Evolutionary conservation across 1,139 yeast genomes (phyloP), one percentile per base, ranked within the genome.

Genomic region (Geotrichum restrictum): DNA sequence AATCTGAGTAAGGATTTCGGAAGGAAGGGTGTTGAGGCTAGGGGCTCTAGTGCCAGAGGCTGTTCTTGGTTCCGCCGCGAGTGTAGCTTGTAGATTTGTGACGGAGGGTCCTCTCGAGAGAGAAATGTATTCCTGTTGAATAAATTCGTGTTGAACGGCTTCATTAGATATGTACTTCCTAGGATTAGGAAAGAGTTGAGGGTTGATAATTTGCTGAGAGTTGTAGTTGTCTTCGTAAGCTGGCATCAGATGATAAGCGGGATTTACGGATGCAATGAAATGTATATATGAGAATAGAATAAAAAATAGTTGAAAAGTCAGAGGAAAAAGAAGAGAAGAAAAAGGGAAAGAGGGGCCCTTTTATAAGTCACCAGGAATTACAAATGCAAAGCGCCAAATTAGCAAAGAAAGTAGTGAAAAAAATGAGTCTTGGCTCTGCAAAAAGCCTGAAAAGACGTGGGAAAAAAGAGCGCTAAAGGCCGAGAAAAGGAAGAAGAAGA

Each of bases 1-100:
- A 45, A 69, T 64, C 24, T 63, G 57, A 18, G 65, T 59, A 19
- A 69, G 60, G 31, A 69, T 60, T 56, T 69, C 72, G 18, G 63
- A 58, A 2, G 72, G 72, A 41, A 69, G 61, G 16, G 57, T 56
- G 14, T 59, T 58, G 19, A 67, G 56, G 27, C 36, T 42, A 5
- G 57, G 54, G 21, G 44, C 41, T 41, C 40, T 21, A 16, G 39
- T 46, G 24, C 36, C 44, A 37, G 52, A 22, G 38, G 40, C 18
- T n/a, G 51, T 22, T 36, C 43, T 13, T 24, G 43, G 13, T 27
- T 21, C 11, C 11, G 33, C 29, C 18, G 49, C 22, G 11, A 22
- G 27, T 3, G 18, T 13, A 10, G 48, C 18, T 1, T 6, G 36
- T 14, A 32, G 16, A 45, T 40, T 3, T 19, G 37, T 2, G 32